These are phyloP conservation scores for Alternaria brassicicola DNA, from an alignment of 2,329 filamentous ascomycete species.

Conservation along the genomic window DNA sequence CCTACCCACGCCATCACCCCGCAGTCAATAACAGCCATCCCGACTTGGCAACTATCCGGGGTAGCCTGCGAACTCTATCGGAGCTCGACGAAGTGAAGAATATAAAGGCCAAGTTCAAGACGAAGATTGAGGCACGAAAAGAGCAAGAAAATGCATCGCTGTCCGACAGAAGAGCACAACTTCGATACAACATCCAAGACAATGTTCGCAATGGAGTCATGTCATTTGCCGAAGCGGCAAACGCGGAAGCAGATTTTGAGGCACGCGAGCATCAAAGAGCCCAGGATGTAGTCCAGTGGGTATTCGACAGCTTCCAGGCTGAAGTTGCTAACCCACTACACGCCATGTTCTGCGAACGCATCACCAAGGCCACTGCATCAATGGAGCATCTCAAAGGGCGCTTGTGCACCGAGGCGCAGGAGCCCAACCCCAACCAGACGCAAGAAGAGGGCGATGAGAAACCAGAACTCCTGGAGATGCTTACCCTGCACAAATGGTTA, in stretches of 20 bases:
- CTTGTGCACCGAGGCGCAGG: conserved; percentile 73
- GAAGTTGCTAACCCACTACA: conserved; percentile 85
- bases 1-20: conserved; percentile 92
- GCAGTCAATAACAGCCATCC: conserved; percentile 97
- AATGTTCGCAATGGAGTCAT: conserved; percentile 80
- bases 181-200: conserved; percentile 76
- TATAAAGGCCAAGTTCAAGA: conserved; percentile 64
- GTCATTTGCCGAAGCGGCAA: conserved; percentile 80
- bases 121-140: conserved; percentile 61
- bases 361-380: conserved; percentile 74
- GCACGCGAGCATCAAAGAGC: conserved; percentile 71
- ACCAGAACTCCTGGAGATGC: conserved; percentile 90
- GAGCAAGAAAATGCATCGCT: conserved; percentile 59
- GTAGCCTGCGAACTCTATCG: conserved; percentile 73
- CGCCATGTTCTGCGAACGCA: conserved; percentile 75
- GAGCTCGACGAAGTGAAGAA: conserved; percentile 74
- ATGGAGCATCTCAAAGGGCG: conserved; percentile 76
- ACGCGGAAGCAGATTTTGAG: conserved; percentile 77
- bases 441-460: conserved; percentile 96
- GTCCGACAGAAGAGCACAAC: conserved; percentile 67
- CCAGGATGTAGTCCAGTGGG: conserved; percentile 75
- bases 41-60: conserved; percentile 78
- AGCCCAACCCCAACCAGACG: conserved; percentile 75
- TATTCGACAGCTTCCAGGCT: conserved; percentile 84
- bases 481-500: conserved; percentile 95